These are phyloP conservation scores for Xylaria sp. DNA, from an alignment of 2,329 filamentous ascomycete species.

Conservation along the genomic window DNA sequence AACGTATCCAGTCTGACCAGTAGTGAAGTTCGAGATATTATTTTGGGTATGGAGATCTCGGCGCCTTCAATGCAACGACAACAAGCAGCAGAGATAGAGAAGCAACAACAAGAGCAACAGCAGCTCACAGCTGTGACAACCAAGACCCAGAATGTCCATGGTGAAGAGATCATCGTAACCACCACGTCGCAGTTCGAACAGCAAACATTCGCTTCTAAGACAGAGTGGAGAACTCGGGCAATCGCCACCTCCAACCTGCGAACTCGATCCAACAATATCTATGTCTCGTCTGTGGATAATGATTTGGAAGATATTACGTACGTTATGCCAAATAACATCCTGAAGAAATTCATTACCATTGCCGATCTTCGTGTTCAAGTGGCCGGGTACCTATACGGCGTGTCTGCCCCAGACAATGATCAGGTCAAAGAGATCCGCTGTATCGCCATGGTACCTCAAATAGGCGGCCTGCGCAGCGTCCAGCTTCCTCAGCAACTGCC, in stretches of 20 bases:
- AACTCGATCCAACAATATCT: slow-evolving; percentile 96
- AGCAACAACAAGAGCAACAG: slow-evolving; percentile 96
- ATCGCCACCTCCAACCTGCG: slow-evolving; percentile 96
- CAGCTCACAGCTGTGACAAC: slow-evolving; percentile 97
- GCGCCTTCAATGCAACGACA: slow-evolving; percentile 98
- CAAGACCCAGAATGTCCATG: slow-evolving; percentile 96
- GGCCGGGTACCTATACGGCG: slow-evolving; percentile 93
- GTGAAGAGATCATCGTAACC: slow-evolving; percentile 97
- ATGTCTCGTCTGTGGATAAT: slow-evolving; percentile 95
- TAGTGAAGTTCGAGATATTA: slow-evolving; percentile 97
- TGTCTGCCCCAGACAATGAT: slow-evolving; percentile 91
- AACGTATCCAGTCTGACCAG: slow-evolving; percentile 96
- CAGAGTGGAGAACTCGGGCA: slow-evolving; percentile 95
- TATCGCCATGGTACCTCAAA: slow-evolving; percentile 97
- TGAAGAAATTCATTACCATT: slow-evolving; percentile 98
- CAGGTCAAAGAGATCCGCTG: slow-evolving; percentile 97
- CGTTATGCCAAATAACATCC: slow-evolving; percentile 98
- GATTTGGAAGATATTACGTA: slow-evolving; percentile 93
- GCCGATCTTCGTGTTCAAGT: slow-evolving; percentile 96
- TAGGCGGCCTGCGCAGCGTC: slow-evolving; percentile 90
- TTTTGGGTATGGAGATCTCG: slow-evolving; percentile 99
- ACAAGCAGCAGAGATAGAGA: slow-evolving; percentile 98
- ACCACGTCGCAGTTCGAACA: slow-evolving; percentile 98
- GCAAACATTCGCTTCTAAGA: slow-evolving; percentile 97
- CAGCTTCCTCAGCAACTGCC: slow-evolving; percentile 91